Conservation (phyloP, 441 rosid species). For the Corymbia calophylla region DNA sequence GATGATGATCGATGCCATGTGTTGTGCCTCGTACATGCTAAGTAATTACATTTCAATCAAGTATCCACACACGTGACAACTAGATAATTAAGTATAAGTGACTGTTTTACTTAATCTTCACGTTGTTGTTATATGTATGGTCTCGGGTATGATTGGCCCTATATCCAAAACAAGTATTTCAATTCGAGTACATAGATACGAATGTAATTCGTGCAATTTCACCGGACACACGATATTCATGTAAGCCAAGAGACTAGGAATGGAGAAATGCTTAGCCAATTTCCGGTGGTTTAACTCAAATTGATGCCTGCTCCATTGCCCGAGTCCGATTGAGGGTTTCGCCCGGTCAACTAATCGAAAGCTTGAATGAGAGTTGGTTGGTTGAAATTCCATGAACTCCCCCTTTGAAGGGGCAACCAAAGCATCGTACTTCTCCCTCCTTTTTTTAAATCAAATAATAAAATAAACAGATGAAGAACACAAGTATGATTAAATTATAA, state of each 20-base stretch:
- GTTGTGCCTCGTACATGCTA: neutral
- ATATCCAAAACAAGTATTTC: neutral
- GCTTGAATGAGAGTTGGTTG: neutral
- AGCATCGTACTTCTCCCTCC: neutral
- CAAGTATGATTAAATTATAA: neutral
- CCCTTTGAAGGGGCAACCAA: neutral
- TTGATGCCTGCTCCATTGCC: neutral
- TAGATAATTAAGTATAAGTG: neutral
- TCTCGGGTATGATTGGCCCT: neutral
- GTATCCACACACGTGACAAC: neutral
- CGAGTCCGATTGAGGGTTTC: neutral
- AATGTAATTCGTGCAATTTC: neutral
- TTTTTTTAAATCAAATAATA: neutral
- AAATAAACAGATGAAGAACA: neutral
- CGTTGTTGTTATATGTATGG: neutral
- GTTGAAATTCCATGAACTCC: neutral
- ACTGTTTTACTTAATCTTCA: neutral
- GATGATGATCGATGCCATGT: neutral
- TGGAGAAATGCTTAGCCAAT: neutral
- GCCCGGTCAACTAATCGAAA: neutral
- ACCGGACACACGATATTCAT: accelerated
- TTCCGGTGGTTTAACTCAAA: neutral
- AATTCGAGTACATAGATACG: neutral
- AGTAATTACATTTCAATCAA: neutral
- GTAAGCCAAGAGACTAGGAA: neutral